Percentiles rank a stretch among this genome's conserved stretches.
phyloP scores from a whole-genome alignment of 768 basidiomycete species.

The Gymnopilus dilepis region DNA sequence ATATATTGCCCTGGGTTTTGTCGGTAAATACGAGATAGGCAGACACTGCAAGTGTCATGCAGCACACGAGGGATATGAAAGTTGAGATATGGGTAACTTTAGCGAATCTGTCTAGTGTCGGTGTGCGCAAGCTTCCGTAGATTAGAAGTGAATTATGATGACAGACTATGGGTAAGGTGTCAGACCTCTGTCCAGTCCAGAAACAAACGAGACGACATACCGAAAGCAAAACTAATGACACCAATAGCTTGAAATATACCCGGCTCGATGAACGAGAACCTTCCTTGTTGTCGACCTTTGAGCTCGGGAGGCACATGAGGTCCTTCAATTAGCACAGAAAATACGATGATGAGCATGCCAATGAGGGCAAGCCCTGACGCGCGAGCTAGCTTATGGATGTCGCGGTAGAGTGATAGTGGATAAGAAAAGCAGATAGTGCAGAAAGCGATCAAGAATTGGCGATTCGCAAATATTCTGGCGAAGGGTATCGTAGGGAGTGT shows the following conservation, averaged over 20 bases:
- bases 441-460: slow-evolving; percentile 87
- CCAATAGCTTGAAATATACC: slow-evolving; percentile 96
- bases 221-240: slow-evolving; percentile 94
- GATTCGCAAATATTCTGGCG: slow-evolving; percentile 78
- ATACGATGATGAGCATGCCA: slow-evolving; percentile 94
- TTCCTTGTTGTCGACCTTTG: slow-evolving; percentile 76
- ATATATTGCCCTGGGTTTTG: slow-evolving; percentile 92
- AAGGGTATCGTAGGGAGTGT: slow-evolving; percentile 67
- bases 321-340: slow-evolving; percentile 82
- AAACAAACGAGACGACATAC: slow-evolving; percentile 30
- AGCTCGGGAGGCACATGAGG: slow-evolving; percentile 74
- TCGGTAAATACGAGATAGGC: slow-evolving; percentile 91
- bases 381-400: slow-evolving; percentile 95
- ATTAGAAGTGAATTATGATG: slow-evolving; percentile 98
- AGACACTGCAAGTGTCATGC: slow-evolving; percentile 81
- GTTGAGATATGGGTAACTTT: slow-evolving; percentile 94
- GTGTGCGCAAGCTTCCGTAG: slow-evolving; percentile 90
- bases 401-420: slow-evolving; percentile 93
- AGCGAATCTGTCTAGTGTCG: slow-evolving; percentile 93
- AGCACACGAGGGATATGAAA: slow-evolving; percentile 81
- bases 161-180: slow-evolving; percentile 59
- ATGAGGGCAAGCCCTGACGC: slow-evolving; percentile 90
- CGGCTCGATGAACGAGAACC: slow-evolving; percentile 76
- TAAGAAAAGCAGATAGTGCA: slow-evolving; percentile 91
- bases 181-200: slow-evolving; percentile 3